Evolutionary conservation across 768 basidiomycete genomes (phyloP).

Genomic region (Pleurotus giganteus): DNA sequence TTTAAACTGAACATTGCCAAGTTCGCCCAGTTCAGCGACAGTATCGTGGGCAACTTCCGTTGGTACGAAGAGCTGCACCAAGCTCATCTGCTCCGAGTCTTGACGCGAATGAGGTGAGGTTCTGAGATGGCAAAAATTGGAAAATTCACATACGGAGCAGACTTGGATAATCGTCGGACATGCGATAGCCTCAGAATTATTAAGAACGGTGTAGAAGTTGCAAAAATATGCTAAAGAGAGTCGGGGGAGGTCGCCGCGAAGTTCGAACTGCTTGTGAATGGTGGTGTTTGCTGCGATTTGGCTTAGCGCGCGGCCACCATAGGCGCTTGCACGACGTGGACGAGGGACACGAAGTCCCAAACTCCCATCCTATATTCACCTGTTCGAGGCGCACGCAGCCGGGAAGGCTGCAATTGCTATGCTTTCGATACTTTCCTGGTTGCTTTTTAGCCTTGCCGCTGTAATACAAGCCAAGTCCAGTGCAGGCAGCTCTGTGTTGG

Average conservation of each 20-base stretch:
- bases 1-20: constrained; percentile 96
- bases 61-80: constrained; percentile 95
- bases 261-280: too few species aligned
- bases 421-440: constrained; percentile 3
- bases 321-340: neutral
- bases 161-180: constrained; percentile 82
- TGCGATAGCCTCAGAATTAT: constrained; percentile 21
- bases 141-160: constrained; percentile 64
- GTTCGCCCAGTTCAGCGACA: constrained; percentile 91
- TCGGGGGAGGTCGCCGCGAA: too few species aligned
- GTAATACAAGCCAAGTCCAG: constrained; percentile 66
- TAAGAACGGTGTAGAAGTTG: neutral
- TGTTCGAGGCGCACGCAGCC: neutral
- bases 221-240: neutral
- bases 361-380: neutral
- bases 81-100: constrained; percentile 98
- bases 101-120: constrained; percentile 1
- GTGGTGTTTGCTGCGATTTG: too few species aligned
- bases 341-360: neutral
- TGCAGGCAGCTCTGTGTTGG: constrained; percentile 77
- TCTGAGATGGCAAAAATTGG: constrained; percentile 12
- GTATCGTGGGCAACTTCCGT: constrained; percentile 98
- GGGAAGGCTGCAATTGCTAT: neutral
- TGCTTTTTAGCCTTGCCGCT: constrained; percentile 16
- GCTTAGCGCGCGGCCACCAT: neutral